Evolutionary conservation across 2,329 filamentous ascomycete species (phyloP).

Genomic region (Shiraia bambusicola): DNA sequence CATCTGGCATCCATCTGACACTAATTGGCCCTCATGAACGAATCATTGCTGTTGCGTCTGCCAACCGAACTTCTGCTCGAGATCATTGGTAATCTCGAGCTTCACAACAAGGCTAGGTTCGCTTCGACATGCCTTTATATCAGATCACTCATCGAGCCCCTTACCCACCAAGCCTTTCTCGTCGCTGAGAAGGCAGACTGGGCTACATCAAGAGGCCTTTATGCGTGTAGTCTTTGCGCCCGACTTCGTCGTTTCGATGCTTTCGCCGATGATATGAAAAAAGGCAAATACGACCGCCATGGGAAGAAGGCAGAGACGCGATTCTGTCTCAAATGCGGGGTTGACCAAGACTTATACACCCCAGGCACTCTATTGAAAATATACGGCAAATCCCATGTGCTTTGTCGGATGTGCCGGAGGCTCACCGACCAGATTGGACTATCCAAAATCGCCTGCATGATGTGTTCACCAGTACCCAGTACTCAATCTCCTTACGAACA

Average conservation of each 20-base stretch:
- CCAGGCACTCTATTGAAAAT: slow-evolving; percentile 23
- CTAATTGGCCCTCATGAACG: slow-evolving; percentile 8
- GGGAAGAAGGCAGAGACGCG: slow-evolving; percentile 23
- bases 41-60: slow-evolving; percentile 21
- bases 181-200: slow-evolving; percentile 23
- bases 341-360: slow-evolving; percentile 20
- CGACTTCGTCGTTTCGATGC: slow-evolving; percentile 18
- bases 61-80: slow-evolving; percentile 28
- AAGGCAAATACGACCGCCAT: slow-evolving; percentile 28
- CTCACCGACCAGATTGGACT: slow-evolving; percentile 20
- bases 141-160: slow-evolving; percentile 18
- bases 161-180: slow-evolving; percentile 22
- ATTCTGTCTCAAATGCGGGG: slow-evolving; percentile 32
- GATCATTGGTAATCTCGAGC: slow-evolving; percentile 22
- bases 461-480: slow-evolving; percentile 8
- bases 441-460: slow-evolving; percentile 14
- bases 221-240: slow-evolving; percentile 25
- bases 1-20: too few species aligned
- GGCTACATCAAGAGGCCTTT: slow-evolving; percentile 22
- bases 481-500: slow-evolving; percentile 11
- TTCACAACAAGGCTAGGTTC: slow-evolving; percentile 22
- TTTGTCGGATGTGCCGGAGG: slow-evolving; percentile 18
- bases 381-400: slow-evolving; percentile 19
- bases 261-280: slow-evolving; percentile 35
- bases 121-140: slow-evolving; percentile 21